Conservation (phyloP, 2,329 filamentous ascomycete species). For the Cytospora piceicola region DNA sequence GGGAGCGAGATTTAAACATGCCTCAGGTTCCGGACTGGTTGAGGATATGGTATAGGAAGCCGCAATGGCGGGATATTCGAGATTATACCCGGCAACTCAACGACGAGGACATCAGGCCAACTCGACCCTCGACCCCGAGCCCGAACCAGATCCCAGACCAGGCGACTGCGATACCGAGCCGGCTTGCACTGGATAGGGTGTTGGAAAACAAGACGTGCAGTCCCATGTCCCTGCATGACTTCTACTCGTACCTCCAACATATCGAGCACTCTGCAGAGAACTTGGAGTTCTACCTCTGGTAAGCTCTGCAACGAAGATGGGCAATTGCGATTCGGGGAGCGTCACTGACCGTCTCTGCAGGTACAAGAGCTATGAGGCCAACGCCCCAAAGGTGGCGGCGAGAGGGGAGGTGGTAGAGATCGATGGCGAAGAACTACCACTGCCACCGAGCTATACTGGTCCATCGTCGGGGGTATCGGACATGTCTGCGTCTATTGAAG, state of each 20-base stretch:
- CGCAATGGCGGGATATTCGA: conserved; percentile 52
- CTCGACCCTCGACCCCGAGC: conserved; percentile 17
- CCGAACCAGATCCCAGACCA: conserved; percentile 40
- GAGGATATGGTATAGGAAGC: conserved; percentile 52
- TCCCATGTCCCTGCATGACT: conserved; percentile 54
- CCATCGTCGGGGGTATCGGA: conserved; percentile 9
- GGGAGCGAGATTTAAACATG: conserved; percentile 34
- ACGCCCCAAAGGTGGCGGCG: conserved; percentile 33
- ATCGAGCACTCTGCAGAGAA: conserved; percentile 55
- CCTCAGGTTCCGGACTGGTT: conserved; percentile 35
- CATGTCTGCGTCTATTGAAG: conserved; percentile 5
- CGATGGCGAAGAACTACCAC: conserved; percentile 2
- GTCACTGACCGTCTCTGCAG: conserved; percentile 35
- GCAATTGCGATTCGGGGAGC: background rate
- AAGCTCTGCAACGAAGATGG: conserved; percentile 24
- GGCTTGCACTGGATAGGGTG: conserved; percentile 50
- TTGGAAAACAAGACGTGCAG: conserved; percentile 53
- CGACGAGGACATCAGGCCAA: conserved; percentile 26
- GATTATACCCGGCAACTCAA: conserved; percentile 48
- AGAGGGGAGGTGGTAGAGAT: conserved; percentile 14
- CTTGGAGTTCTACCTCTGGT: conserved; percentile 56
- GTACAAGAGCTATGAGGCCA: conserved; percentile 50
- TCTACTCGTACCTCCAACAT: conserved; percentile 56
- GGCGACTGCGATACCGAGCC: conserved; percentile 44
- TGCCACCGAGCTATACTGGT: conserved; percentile 1